phyloP scores from a whole-genome alignment of 305 asterid species.

The Fraxinus baroniana region DNA sequence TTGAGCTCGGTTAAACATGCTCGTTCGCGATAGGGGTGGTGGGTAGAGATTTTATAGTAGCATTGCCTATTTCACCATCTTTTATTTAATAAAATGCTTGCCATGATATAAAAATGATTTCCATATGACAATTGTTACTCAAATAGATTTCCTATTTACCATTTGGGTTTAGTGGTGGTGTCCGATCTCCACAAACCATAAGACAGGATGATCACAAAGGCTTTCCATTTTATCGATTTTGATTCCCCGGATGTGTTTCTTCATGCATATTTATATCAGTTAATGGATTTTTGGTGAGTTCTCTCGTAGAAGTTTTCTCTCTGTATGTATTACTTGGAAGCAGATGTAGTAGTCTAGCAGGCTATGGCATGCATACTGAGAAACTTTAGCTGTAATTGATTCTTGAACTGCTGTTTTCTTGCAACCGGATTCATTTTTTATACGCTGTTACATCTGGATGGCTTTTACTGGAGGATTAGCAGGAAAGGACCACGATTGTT shows the following conservation, averaged over 20 bases:
- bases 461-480: background rate
- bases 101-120: background rate
- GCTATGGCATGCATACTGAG: background rate
- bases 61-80: background rate
- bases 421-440: background rate
- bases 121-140: background rate
- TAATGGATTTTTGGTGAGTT: background rate
- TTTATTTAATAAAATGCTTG: background rate
- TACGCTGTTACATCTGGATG: background rate
- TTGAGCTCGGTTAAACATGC: background rate
- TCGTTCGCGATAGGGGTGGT: background rate
- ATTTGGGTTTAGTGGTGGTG: background rate
- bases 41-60: background rate
- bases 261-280: background rate
- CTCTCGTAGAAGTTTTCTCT: background rate
- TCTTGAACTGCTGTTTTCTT: background rate
- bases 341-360: background rate
- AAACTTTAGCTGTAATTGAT: background rate
- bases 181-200: background rate
- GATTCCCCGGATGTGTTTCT: background rate
- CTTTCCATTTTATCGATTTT: background rate
- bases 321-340: background rate
- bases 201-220: background rate
- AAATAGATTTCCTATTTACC: background rate
- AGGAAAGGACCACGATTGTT: background rate